Evolutionary conservation across 2,329 filamentous ascomycete species (phyloP), one percentile per base, ranked within the genome.

Genomic region (Aureobasidium sp.): DNA sequence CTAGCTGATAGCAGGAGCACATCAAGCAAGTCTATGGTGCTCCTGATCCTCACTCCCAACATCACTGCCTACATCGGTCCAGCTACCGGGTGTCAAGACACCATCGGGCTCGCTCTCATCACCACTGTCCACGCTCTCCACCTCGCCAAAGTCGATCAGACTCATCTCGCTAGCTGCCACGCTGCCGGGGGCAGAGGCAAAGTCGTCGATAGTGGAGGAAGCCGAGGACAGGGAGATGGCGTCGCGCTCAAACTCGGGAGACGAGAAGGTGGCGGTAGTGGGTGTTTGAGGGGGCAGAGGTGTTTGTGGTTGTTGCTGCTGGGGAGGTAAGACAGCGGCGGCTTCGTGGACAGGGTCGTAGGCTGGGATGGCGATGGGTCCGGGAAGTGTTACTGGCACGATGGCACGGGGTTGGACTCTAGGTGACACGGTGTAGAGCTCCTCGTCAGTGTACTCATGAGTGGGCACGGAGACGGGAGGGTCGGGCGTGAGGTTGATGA

Each of bases 41-140:
- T 52, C 42, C 6, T 58, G 22, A 7, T 51, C 45, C 8, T 51
- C 45, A 14, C 45, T 51, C 14, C 45, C 57, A 63, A 72, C 72
- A 17, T 70, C 63, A 58, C 69, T 72, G 1, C 71, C 73, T n/a
- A 75, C 69, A 45, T 75, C 72, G 1, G 70, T 72, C 73, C 73
- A 75, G 60, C 70, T 73, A 45, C 71, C 69, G 1, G 73, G 73
- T 17, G 73, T 75, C 25, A 64, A 64, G 45, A 74, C 66, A 27
- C 72, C 72, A 55, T 70, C 68, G n/a, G 69, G 68, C 42, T 56
- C 49, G 14, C 48, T 62, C 45, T 56, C 47, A 4, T 60, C 55
- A 41, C 41, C 61, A 31, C 42, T 52, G 27, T 63, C 57, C 44
- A 63, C 62, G 14, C 70, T 71, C 11, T 73, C 64, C 64, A 73